Evolutionary conservation across 2,329 filamentous ascomycete species (phyloP), one percentile per base, ranked within the genome.

Genomic region (Fusarium dlaminii): DNA sequence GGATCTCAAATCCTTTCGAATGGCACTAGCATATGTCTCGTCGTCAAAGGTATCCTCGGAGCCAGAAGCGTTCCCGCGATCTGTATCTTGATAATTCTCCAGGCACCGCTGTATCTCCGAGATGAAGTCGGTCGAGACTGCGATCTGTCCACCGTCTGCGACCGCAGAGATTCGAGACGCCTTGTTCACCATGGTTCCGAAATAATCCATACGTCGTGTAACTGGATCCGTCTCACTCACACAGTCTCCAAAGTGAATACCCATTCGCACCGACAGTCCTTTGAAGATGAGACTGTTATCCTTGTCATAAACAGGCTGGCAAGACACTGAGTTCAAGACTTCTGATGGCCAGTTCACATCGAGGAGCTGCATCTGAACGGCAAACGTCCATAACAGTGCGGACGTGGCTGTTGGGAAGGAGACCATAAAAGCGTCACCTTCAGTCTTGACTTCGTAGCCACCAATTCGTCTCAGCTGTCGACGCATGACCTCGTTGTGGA

Each of bases 391-490:
- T 13, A 99, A 88, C 55, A 99, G 85, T 10, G 96, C 96, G 14
- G 95, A 96, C 3, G 96, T 98, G 6, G 96, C 95, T 1, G 96
- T 98, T 4, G 95, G 94, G 83, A 99, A 99, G 15, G 96, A 97
- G 37, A 99, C 96, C 95, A 99, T 98, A 80, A 99, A 99, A 14
- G 96, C 96, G 83, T 99, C 96, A 76, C 96, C 96, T 94, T 99
- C 96, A 24, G 96, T 99, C 87, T 99, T 99, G 82, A 99, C 96
- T 84, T 99, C 96, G 80, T 98, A 99, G 3, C 96, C 96, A 79
- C 96, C 96, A 77, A 98, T 97, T 72, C 95, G 92, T 57, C 96
- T 92, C 76, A 99, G 86, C 81, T 98, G 96, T 63, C 96, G 90
- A 75, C 96, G 93, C 92, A 99, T 97, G 51, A 98, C 90, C 78